Base-by-base conservation (phyloP, 305 asterid genomes). In the Salvia sclarea region DNA sequence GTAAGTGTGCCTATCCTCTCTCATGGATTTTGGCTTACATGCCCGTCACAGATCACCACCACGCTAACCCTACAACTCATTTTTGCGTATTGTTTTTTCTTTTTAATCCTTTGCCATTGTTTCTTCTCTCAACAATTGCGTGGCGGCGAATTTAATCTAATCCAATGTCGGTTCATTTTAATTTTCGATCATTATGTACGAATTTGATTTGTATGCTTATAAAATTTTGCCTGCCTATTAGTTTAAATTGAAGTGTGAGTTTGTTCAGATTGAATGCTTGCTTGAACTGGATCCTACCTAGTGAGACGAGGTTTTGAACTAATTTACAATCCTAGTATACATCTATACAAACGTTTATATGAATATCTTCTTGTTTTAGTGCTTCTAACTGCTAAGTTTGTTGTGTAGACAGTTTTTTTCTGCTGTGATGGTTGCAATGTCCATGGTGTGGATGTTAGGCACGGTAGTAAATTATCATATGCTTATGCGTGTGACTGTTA, bases 21-120 rank as follows among this genome's bases (percentile, higher is more conserved):
- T 72, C 43, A 28, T 64, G 56, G 17, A 49, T 73, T 30, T 66
- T 37, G 10, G 37, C 72, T 60, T 40, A 56, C 78, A 62, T 72
- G 76, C 71, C 64, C 74, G 69, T 77, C 79, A 28, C 76, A 66
- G 87, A 81, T 85, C 92, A 84, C 74, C 80, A 75, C 68, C 38
- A 69, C 50, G 68, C 77, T 70, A 82, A 73, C 81, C 94, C 90
- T 84, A 79, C 70, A 30, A 41, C 68, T 31, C 9, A 67, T 50
- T 70, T 53, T 35, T 71, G 6, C n/a, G 20, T 13, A 2, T 58
- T 62, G 5, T 13, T 20, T 20, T 37, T 11, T 6, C 43, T 11
- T 9, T 48, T 6, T 16, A 16, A 30, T 4, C n/a, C 6, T 53
- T 52, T 30, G 66, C 47, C 12, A 13, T 21, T 59, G 38, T 18